Base-by-base conservation (phyloP, 2,329 filamentous ascomycete species). In the Apiospora sp. region DNA sequence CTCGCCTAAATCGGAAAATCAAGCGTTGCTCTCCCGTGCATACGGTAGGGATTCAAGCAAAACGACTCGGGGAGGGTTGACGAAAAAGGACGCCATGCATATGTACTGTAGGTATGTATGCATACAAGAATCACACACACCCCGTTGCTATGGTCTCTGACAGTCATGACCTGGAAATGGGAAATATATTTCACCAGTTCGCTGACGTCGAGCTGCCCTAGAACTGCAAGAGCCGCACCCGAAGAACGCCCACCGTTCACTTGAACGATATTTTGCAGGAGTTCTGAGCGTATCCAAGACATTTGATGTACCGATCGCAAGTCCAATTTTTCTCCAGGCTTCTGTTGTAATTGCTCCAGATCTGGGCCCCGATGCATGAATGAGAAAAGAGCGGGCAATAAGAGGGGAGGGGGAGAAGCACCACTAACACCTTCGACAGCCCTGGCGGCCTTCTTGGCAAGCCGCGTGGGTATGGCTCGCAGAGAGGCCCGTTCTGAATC, bases 1-100 rank as follows among this genome's bases (percentile, higher is more conserved):
- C n/a, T 68, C 43, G 67, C 67, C 67, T 48, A 37, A 68, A 68
- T 34, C 41, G 44, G 67, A 68, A 68, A 48, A 68, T 34, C 41
- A 24, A 68, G 41, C 30, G 67, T 48, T 48, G 41, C 67, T 68
- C 67, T 68, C 41, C 67, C 67, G 67, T 41, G 30, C 58, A 37
- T 64, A 64, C 34, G 58, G 58, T 24, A 64, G 34, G 58, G 58
- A 64, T 64, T 41, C 34, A n/a, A n/a, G 13, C 58, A 37, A 13
- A 4, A 41, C 34, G 30, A 58, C 16, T 30, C 27, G 30, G 24
- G 13, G 51, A 22, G 51, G 51, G 27, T 27, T 58, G 51, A 58
- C 51, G 51, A 27, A 30, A 34, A 30, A 58, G 14, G 27, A 34
- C 51, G 51, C 51, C 51, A 58, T 34, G 27, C 51, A 58, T 58